phyloP scores from a whole-genome alignment of 1,284 basidiomycete genomes.

The Sanghuangporus weigelae region DNA sequence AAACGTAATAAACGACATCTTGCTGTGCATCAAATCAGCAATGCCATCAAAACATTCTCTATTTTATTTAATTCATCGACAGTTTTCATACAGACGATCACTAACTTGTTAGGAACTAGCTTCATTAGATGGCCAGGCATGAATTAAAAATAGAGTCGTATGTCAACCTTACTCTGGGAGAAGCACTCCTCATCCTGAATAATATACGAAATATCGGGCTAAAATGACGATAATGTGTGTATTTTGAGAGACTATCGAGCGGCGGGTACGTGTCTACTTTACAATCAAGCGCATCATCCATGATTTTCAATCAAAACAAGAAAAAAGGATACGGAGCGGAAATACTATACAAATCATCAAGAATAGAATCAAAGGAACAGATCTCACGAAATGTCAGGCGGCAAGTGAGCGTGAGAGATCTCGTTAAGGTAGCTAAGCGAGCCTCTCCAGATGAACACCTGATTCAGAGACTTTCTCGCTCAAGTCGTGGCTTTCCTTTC shows the following conservation, averaged over 20 bases:
- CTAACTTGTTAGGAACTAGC: too few relatives aligned
- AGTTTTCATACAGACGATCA: too few relatives aligned
- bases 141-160: neutral
- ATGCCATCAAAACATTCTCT: too few relatives aligned
- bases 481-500: neutral
- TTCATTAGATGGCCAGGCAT: neutral
- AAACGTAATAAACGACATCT: too few relatives aligned
- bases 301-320: neutral
- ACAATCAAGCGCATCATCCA: neutral
- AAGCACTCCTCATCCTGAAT: neutral
- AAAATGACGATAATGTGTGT: neutral
- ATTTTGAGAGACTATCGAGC: neutral
- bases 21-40: too few relatives aligned
- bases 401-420: neutral
- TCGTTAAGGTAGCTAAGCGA: neutral
- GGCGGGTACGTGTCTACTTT: neutral
- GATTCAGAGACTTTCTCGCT: constrained; percentile 6
- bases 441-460: neutral
- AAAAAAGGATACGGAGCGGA: neutral
- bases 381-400: neutral
- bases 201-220: neutral
- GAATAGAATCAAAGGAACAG: neutral
- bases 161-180: neutral
- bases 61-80: too few relatives aligned
- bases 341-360: neutral